phyloP scores from a whole-genome alignment of 2,329 filamentous ascomycete genomes.

The Fusarium odoratissimum region DNA sequence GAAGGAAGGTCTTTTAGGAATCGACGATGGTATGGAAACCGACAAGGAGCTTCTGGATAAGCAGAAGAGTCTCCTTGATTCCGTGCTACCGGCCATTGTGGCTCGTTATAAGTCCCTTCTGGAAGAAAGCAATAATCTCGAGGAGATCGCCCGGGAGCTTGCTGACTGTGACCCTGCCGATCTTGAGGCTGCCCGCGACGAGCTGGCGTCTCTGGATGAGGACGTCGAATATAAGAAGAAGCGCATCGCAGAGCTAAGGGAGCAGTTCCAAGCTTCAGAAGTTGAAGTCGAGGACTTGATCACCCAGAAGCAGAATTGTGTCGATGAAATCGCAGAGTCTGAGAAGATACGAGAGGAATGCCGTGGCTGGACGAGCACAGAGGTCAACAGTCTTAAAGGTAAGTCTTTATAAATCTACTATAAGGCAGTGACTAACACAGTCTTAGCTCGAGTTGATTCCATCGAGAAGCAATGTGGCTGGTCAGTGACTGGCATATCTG shows the following conservation, averaged over 20 bases:
- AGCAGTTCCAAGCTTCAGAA: slow-evolving; percentile 75
- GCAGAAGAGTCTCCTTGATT: slow-evolving; percentile 75
- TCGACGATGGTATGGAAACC: slow-evolving; percentile 78
- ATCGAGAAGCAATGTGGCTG: slow-evolving; percentile 77
- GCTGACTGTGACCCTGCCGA: slow-evolving; percentile 85
- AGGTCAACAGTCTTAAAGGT: slow-evolving; percentile 85
- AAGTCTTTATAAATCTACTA: slow-evolving; percentile 33
- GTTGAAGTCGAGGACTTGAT: slow-evolving; percentile 70
- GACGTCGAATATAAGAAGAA: slow-evolving; percentile 77
- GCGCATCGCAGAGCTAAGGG: slow-evolving; percentile 73
- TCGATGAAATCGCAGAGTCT: slow-evolving; percentile 82
- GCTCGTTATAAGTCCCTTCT: slow-evolving; percentile 71
- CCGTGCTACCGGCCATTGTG: slow-evolving; percentile 73
- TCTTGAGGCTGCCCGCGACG: slow-evolving; percentile 77
- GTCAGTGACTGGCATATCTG: slow-evolving; percentile 74
- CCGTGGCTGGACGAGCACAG: slow-evolving; percentile 85
- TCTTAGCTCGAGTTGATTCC: slow-evolving; percentile 69
- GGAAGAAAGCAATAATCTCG: slow-evolving; percentile 73
- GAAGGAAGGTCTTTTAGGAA: slow-evolving; percentile 81
- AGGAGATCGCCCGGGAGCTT: slow-evolving; percentile 78
- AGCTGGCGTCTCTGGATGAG: slow-evolving; percentile 71
- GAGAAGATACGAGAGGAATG: slow-evolving; percentile 89
- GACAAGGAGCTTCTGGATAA: slow-evolving; percentile 76
- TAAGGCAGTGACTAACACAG: slow-evolving; percentile 51
- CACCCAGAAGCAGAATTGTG: slow-evolving; percentile 74